These are phyloP conservation scores for Pachyrhizus erosus DNA, from an alignment of 306 rosid genomes.

Conservation along the genomic window DNA sequence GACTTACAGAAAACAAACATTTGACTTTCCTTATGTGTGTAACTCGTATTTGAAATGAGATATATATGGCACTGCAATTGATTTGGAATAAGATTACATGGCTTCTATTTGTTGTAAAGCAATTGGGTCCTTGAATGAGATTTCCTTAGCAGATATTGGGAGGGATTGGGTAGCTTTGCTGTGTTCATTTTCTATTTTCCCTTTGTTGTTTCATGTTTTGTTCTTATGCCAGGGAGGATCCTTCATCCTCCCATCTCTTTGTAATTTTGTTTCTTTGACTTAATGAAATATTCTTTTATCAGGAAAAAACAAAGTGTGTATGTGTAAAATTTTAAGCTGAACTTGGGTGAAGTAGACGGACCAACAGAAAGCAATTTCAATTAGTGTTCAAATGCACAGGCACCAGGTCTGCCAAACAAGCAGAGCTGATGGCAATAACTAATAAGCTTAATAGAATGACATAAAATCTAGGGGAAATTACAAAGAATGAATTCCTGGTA, in stretches of 20 bases:
- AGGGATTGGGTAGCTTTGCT: neutral
- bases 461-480: neutral
- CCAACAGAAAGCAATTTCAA: slow-evolving; percentile 9
- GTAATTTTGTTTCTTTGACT: neutral
- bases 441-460: slow-evolving; percentile 5
- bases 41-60: slow-evolving; percentile 5
- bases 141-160: neutral
- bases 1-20: neutral
- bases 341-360: neutral
- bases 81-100: neutral
- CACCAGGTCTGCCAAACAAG: slow-evolving; percentile 3
- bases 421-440: neutral
- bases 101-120: slow-evolving; percentile 1
- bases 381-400: neutral
- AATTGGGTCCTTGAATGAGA: neutral
- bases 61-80: neutral
- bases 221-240: neutral
- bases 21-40: neutral
- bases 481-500: slow-evolving; percentile 2
- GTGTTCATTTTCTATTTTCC: neutral
- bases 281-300: neutral
- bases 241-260: slow-evolving; percentile 6
- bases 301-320: neutral
- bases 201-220: slow-evolving; percentile 12
- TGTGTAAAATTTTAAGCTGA: neutral